Evolutionary conservation across 1,284 basidiomycete genomes (phyloP).

Genomic region (Ganoderma lucidum): DNA sequence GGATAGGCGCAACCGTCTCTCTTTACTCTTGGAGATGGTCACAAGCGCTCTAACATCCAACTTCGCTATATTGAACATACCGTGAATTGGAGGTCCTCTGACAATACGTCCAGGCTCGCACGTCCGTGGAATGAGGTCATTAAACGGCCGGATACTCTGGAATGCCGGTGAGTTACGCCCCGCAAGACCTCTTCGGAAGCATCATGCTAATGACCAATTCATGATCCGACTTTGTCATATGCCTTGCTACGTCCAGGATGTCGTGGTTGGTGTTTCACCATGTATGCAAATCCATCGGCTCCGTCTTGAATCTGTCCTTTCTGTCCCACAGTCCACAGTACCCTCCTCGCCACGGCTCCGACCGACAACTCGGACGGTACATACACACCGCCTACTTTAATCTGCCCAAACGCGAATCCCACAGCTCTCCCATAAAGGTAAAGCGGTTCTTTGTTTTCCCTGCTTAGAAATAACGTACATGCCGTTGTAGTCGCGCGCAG

Average conservation of each 20-base stretch:
- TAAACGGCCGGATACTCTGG: neutral
- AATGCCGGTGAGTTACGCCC: neutral
- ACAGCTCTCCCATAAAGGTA: neutral
- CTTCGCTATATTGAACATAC: neutral
- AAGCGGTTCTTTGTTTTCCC: neutral
- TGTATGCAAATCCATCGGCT: neutral
- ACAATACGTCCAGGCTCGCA: neutral
- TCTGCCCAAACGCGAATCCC: neutral
- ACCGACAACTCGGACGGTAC: neutral
- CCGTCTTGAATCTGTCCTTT: neutral
- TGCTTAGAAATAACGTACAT: neutral
- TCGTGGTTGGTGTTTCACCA: neutral
- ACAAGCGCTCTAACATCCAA: neutral
- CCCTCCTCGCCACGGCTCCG: neutral
- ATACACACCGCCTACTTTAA: neutral
- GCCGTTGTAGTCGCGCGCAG: neutral
- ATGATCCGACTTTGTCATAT: conserved; percentile 5
- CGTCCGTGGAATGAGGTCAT: neutral
- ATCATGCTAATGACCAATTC: neutral
- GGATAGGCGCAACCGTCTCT: neutral
- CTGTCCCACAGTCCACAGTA: neutral
- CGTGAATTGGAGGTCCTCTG: neutral
- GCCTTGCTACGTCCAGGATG: neutral
- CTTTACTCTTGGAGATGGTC: neutral
- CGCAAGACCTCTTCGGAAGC: neutral